Conservation (phyloP, 2,329 filamentous ascomycete genomes). For the Alternaria novae-zelandiae region DNA sequence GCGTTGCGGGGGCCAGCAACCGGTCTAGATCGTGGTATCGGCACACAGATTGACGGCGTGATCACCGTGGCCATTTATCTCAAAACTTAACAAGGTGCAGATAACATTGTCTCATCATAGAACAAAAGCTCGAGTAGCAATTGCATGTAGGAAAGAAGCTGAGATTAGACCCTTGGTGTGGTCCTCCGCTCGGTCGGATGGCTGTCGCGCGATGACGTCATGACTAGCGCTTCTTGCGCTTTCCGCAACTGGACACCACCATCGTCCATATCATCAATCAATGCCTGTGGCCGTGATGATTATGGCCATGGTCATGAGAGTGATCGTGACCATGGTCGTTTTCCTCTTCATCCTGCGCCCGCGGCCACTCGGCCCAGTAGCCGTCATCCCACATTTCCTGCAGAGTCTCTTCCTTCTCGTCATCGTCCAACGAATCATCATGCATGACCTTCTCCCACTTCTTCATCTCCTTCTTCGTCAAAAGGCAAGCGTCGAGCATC, state of each 20-base stretch:
- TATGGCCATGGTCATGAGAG: slow-evolving; percentile 10
- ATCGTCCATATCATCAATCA: neutral
- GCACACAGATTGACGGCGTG: neutral
- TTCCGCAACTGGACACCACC: neutral
- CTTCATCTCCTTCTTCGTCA: slow-evolving; percentile 64
- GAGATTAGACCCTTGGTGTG: neutral
- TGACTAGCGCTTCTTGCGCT: neutral
- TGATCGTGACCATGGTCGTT: slow-evolving; percentile 28
- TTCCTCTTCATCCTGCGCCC: slow-evolving; percentile 43
- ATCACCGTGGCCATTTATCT: neutral
- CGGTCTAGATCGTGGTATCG: neutral
- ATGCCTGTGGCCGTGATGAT: slow-evolving; percentile 2
- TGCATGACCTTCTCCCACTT: slow-evolving; percentile 51
- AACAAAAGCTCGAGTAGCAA: neutral
- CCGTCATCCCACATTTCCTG: slow-evolving; percentile 64
- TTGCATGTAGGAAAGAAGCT: neutral
- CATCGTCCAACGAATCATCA: slow-evolving; percentile 30
- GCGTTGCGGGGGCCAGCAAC: neutral
- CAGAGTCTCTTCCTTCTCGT: slow-evolving; percentile 56
- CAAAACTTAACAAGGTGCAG: neutral
- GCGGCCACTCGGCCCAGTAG: slow-evolving; percentile 60
- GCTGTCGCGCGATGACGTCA: slow-evolving; percentile 4
- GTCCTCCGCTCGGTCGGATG: neutral
- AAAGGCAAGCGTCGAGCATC: slow-evolving; percentile 65
- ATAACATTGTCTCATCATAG: neutral